Evolutionary conservation across 1,139 yeast species (phyloP).

Genomic region (Sugiyamaella pinicola): DNA sequence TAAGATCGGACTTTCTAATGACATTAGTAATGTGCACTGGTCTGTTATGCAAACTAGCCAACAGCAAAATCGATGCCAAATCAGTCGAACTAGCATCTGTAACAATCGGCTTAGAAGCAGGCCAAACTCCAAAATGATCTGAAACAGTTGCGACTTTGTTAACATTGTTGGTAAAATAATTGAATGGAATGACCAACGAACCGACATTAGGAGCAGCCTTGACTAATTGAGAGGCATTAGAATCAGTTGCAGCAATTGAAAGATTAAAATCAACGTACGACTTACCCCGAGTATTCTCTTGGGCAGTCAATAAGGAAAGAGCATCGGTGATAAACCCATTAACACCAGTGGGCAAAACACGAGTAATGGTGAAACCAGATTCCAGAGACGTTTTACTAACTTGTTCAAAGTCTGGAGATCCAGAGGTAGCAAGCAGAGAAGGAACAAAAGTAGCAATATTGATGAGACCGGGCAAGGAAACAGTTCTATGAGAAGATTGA

Average conservation of each 20-base stretch:
- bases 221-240: conserved; percentile 63
- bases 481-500: conserved; percentile 85
- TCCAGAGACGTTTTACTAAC: conserved; percentile 73
- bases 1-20: conserved; percentile 76
- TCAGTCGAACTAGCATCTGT: conserved; percentile 93
- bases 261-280: conserved; percentile 80
- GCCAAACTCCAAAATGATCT: conserved; percentile 83
- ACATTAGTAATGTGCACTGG: conserved; percentile 90
- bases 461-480: conserved; percentile 83
- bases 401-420: conserved; percentile 58
- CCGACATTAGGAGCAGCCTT: conserved; percentile 71
- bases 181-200: conserved; percentile 79
- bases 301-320: conserved; percentile 63
- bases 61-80: conserved; percentile 82
- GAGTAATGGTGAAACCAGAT: conserved; percentile 87
- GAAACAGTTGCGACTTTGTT: conserved; percentile 76
- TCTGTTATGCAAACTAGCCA: conserved; percentile 86
- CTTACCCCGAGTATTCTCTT: conserved; percentile 51
- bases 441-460: conserved; percentile 83
- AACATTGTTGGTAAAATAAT: conserved; percentile 60
- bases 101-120: conserved; percentile 76
- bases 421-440: conserved; percentile 51
- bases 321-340: conserved; percentile 67
- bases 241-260: conserved; percentile 78
- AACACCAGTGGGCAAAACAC: conserved; percentile 73